These are phyloP conservation scores for Tuber calosporum DNA, from an alignment of 495 filamentous ascomycete species.

Conservation along the genomic window DNA sequence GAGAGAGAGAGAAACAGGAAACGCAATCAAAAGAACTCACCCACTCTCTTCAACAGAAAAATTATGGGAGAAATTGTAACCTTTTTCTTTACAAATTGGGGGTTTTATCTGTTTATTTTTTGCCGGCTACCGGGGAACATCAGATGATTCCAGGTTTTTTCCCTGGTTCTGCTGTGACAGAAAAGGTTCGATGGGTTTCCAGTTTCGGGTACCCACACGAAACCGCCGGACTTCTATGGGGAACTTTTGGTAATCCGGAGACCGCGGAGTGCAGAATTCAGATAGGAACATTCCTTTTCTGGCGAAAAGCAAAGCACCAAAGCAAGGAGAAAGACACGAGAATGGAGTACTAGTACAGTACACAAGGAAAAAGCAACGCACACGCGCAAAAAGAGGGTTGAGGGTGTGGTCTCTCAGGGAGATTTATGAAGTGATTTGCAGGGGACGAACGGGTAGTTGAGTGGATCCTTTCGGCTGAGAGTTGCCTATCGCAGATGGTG, in stretches of 20 bases:
- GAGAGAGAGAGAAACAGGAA: too few species aligned
- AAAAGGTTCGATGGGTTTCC: constrained; percentile 9
- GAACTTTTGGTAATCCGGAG: constrained; percentile 13
- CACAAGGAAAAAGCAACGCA: constrained; percentile 19
- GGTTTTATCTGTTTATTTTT: constrained; percentile 13
- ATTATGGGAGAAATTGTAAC: not conserved
- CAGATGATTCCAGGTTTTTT: constrained; percentile 7
- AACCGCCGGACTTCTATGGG: constrained; percentile 13
- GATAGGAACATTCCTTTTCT: constrained; percentile 11
- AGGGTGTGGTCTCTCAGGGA: constrained; percentile 25
- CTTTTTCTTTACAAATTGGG: not conserved
- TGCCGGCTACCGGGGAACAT: constrained; percentile 24
- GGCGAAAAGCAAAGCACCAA: constrained; percentile 25
- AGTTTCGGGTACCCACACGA: constrained; percentile 24
- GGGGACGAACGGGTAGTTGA: constrained; percentile 34
- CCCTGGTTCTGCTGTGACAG: constrained; percentile 7
- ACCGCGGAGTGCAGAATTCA: constrained; percentile 19
- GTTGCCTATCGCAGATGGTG: constrained; percentile 39
- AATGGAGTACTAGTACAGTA: too few species aligned
- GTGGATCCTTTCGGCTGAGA: constrained; percentile 39
- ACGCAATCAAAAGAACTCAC: not conserved
- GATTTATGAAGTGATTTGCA: constrained; percentile 30
- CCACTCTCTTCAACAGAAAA: not conserved
- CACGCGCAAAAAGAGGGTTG: constrained; percentile 9
- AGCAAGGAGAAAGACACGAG: not conserved